phyloP scores from a whole-genome alignment of 306 rosid species.

The Mimosa bimucronata region DNA sequence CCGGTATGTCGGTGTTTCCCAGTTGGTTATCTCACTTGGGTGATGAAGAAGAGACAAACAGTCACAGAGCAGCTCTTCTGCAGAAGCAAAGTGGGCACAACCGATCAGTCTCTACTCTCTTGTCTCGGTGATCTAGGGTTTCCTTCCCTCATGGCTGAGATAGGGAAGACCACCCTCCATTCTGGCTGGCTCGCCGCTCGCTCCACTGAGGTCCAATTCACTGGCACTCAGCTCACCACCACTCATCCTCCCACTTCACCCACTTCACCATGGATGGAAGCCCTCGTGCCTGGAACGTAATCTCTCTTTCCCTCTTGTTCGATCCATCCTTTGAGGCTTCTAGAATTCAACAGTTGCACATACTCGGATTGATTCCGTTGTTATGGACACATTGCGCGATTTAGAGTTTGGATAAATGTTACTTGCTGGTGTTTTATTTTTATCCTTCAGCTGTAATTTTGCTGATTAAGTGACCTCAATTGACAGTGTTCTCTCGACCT shows the following conservation, averaged over 20 bases:
- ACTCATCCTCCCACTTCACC: slow-evolving; percentile 72
- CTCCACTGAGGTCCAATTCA: slow-evolving; percentile 66
- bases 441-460: slow-evolving; percentile 10
- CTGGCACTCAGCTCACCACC: slow-evolving; percentile 82
- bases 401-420: neutral
- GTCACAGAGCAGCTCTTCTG: neutral
- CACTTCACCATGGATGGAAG: slow-evolving; percentile 81
- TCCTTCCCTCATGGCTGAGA: slow-evolving; percentile 38
- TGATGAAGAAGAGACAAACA: too few relatives aligned
- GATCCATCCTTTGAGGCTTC: neutral
- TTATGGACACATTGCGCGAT: neutral
- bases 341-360: neutral
- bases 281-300: slow-evolving; percentile 96
- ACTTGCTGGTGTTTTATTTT: neutral
- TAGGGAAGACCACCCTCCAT: slow-evolving; percentile 57
- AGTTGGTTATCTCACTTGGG: too few relatives aligned
- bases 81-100: neutral
- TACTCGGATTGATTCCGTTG: neutral
- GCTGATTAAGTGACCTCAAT: slow-evolving; percentile 2
- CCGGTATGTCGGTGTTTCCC: neutral
- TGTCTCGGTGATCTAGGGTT: slow-evolving; percentile 27
- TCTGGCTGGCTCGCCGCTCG: slow-evolving; percentile 90
- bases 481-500: slow-evolving; percentile 80
- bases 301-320: slow-evolving; percentile 24
- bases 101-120: neutral